phyloP scores from a whole-genome alignment of 1,284 basidiomycete genomes.

The Hymenochaete sp. region DNA sequence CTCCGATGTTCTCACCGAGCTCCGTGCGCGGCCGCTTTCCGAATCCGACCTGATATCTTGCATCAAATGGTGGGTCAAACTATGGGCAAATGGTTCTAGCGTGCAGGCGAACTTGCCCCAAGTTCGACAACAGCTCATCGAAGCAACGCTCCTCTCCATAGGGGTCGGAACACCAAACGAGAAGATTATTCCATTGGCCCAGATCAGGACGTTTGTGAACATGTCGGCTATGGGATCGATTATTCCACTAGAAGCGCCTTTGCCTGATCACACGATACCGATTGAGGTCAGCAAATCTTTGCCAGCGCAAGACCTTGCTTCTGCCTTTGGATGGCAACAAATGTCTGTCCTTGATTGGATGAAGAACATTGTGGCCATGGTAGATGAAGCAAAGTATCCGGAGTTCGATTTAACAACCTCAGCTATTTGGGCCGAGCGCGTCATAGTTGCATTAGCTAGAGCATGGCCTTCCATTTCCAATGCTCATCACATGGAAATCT shows the following conservation, averaged over 20 bases:
- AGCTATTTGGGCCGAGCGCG: constrained; percentile 74
- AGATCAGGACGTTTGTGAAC: constrained; percentile 72
- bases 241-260: constrained; percentile 77
- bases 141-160: constrained; percentile 55
- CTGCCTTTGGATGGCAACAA: constrained; percentile 76
- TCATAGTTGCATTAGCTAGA: constrained; percentile 64
- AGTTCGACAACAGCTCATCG: constrained; percentile 55
- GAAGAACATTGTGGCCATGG: constrained; percentile 46
- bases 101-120: constrained; percentile 32
- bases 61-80: constrained; percentile 81
- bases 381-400: constrained; percentile 31
- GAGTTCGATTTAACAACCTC: constrained; percentile 66
- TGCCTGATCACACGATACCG: constrained; percentile 75
- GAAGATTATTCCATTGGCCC: constrained; percentile 59
- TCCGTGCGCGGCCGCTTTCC: constrained; percentile 63
- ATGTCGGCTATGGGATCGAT: constrained; percentile 45
- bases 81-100: constrained; percentile 44
- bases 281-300: constrained; percentile 60
- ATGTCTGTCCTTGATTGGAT: constrained; percentile 76
- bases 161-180: constrained; percentile 34
- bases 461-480: constrained; percentile 69
- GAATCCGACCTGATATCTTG: constrained; percentile 76
- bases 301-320: constrained; percentile 44
- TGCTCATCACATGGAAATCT: constrained; percentile 49
- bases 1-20: constrained; percentile 78